Evolutionary conservation across 1,284 basidiomycete species (phyloP), one percentile per base, ranked within the genome.

Genomic region (Anthracocystis walkeri): DNA sequence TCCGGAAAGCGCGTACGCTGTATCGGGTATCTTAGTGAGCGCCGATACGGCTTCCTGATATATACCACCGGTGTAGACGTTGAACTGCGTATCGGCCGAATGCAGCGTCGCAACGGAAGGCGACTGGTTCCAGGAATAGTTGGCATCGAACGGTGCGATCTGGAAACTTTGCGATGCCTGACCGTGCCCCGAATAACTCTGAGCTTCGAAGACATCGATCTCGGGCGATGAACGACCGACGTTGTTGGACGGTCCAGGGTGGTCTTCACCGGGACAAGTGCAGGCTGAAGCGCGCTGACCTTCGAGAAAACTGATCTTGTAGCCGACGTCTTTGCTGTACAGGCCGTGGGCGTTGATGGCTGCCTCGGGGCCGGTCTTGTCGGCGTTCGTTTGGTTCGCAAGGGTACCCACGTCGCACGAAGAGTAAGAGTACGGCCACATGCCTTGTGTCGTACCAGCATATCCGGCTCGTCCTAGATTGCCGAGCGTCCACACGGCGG

Each of bases 351-450:
- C 62, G 18, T 72, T 42, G 11, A 73, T 14, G 18, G 75, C 62
- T 7, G 64, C 31, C 3, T 23, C n/a, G 0, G 80, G 80, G 0
- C 59, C 80, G 0, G 75, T 75, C 23, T 68, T 57, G 12, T 75
- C 52, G 5, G 65, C 18, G 20, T 42, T 57, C 7, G 79, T 81
- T 65, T 83, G 81, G 55, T 83, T 80, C 4, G 73, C 50, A 1
- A 82, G 42, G 16, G 77, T 83, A 31, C 81, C 81, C 0, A 73
- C 52, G 42, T 83, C 81, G 67, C 84, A 86, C 7, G 75, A 64
- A 46, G 75, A 79, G 65, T 84, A 86, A 38, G 81, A 81, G 80
- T 86, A 86, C 23, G 84, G 86, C 82, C 80, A 84, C 54, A 69
- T 77, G 1, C 75, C 76, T 44, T 83, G 78, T 25, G 80, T 82